Percentiles rank a stretch among this genome's conserved stretches.
phyloP scores from a whole-genome alignment of 352 stramenopile species.

The Globisporangium yorkense region DNA sequence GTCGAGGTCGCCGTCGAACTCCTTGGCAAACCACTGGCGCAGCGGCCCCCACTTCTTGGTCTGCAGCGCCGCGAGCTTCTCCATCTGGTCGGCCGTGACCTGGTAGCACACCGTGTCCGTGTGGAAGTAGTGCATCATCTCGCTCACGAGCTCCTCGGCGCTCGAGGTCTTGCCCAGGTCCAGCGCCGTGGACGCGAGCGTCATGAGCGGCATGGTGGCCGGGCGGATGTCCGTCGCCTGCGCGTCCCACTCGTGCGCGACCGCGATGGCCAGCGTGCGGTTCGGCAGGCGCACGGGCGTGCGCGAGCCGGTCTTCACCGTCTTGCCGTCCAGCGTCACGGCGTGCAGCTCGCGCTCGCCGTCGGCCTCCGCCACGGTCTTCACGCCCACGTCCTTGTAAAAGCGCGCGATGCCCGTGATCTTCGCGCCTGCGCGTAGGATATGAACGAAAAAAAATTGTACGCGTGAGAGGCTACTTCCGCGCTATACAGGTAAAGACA shows the following conservation, averaged over 20 bases:
- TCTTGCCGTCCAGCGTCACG: constrained; percentile 80
- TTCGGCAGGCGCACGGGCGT: constrained; percentile 57
- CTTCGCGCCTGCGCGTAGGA: constrained; percentile 39
- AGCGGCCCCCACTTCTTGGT: constrained; percentile 83
- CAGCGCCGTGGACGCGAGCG: constrained; percentile 73
- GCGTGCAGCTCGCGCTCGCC: constrained; percentile 27
- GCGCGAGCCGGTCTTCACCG: constrained; percentile 64
- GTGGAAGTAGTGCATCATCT: constrained; percentile 86
- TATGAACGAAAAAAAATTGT: background rate
- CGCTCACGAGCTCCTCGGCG: constrained; percentile 48
- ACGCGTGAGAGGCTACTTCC: constrained; percentile 1
- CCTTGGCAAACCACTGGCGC: constrained; percentile 76
- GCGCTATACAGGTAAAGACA: background rate
- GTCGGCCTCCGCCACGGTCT: constrained; percentile 32
- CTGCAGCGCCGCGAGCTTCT: constrained; percentile 75
- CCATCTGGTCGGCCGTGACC: constrained; percentile 72
- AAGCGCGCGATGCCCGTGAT: constrained; percentile 78
- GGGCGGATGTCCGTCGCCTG: constrained; percentile 70
- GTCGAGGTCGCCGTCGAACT: constrained; percentile 73
- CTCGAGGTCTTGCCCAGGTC: constrained; percentile 59
- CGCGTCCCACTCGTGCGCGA: constrained; percentile 84
- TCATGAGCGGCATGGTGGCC: constrained; percentile 86
- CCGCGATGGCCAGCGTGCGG: constrained; percentile 57
- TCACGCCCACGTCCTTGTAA: constrained; percentile 76
- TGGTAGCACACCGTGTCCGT: constrained; percentile 89